Base-by-base conservation (phyloP, 2,329 filamentous ascomycete species). In the Arthrobotrys sphaeroides region DNA sequence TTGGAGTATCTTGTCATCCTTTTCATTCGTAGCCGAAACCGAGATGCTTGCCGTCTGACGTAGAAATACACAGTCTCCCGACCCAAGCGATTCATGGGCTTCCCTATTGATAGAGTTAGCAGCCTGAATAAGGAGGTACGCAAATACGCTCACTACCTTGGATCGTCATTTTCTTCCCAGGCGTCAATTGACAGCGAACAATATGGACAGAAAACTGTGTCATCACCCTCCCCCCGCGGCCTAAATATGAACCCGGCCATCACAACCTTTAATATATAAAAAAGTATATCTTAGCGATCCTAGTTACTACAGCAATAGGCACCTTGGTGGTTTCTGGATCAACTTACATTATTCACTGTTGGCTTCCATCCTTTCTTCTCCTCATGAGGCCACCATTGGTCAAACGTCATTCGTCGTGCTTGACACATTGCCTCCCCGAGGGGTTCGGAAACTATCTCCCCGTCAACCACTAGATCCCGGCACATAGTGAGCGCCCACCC, bases 111-210 rank as follows among this genome's bases (percentile, higher is more conserved):
- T 22, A 10, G 5, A 55, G 61, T 40, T 47, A 45, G 43, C 28
- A 18, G 3, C 2, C 24, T 22, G 5, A 28, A 28, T 79, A 78
- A 66, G 36, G 24, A n/a, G 18, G 9, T 43, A 26, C 36, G 24
- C 74, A 59, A 77, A 80, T 73, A 81, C n/a, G 43, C 28, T 18
- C 38, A 90, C 83, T 82, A 93, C 89, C 91, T 88, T 76, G 95
- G 95, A 81, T 96, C 92, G 82, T 99, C 95, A 73, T 90, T 90
- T 0, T 91, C 90, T 81, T 98, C 95, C 95, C 96, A 99, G 5
- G 93, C 93, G 82, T 98, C 94, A 9, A 99, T 87, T 9, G 91
- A 93, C 13, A 98, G 84, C 69, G 91, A 89, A 84, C 95, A 99
- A 83, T 98, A 97, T 26, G 91, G 87, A 81, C 95, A 99, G 9